A percentile compares a stretch with the other conserved stretches of the same genome.
These are phyloP conservation scores for Phaffia rhodozyma DNA, from an alignment of 1,284 basidiomycete species.

Conservation along the genomic window DNA sequence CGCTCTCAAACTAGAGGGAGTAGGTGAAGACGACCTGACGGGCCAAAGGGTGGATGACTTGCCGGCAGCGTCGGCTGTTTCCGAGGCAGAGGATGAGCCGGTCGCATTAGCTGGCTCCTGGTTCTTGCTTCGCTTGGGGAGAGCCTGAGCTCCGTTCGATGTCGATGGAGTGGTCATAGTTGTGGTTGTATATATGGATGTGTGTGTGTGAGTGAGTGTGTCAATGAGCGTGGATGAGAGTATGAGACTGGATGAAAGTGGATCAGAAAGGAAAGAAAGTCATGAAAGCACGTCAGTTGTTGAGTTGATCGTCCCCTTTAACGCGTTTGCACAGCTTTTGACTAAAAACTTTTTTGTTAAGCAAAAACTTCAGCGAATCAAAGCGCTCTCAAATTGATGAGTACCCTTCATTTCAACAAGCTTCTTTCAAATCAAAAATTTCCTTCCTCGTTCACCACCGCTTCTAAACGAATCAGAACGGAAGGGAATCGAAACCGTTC, in stretches of 20 bases:
- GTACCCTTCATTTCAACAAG: no score
- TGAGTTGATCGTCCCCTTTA: no score
- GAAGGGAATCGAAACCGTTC: no score
- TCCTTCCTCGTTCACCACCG: no score
- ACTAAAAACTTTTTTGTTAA: no score
- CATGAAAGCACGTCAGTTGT: neutral
- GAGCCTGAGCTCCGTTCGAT: neutral
- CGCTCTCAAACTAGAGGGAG: neutral
- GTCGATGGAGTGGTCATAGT: slow-evolving; percentile 4
- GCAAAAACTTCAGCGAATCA: no score
- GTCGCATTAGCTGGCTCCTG: neutral
- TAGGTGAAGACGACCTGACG: slow-evolving; percentile 1
- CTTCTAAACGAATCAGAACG: no score
- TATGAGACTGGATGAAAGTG: neutral
- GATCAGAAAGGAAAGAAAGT: neutral
- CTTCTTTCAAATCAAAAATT: no score
- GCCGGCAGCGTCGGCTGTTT: neutral
- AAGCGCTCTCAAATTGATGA: no score
- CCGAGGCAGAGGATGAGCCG: neutral
- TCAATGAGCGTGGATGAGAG: neutral
- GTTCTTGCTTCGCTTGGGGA: neutral
- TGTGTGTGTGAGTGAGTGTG: neutral
- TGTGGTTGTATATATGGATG: neutral
- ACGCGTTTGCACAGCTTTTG: no score
- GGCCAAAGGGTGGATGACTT: slow-evolving; percentile 10